Conservation (phyloP, 768 basidiomycete genomes). For the Podaxis rugospora region DNA sequence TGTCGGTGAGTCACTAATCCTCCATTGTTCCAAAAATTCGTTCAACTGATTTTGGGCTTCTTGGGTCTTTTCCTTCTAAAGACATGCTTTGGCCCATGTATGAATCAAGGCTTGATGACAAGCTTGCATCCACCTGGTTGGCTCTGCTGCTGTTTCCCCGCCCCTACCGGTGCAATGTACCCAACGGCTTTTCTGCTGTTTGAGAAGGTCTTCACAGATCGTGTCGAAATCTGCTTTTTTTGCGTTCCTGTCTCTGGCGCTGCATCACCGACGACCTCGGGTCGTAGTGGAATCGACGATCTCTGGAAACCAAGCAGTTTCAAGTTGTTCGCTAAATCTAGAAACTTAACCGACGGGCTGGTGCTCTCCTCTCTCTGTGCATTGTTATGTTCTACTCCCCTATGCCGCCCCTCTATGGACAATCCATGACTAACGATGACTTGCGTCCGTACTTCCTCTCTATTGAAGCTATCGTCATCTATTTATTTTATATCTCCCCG, state of each 20-base stretch:
- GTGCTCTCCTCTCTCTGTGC: neutral
- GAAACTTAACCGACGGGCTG: neutral
- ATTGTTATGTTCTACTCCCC: neutral
- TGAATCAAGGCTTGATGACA: conserved; percentile 4
- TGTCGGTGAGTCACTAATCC: conserved; percentile 1
- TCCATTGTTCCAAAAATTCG: neutral
- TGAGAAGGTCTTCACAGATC: neutral
- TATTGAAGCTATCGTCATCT: neutral
- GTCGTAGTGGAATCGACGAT: neutral
- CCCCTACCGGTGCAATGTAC: neutral
- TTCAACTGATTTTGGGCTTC: neutral
- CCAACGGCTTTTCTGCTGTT: neutral
- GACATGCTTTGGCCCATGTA: conserved; percentile 4
- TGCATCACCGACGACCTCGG: neutral
- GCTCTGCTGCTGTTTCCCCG: conserved; percentile 9
- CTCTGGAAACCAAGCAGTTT: neutral
- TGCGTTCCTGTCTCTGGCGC: neutral
- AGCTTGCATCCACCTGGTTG: neutral
- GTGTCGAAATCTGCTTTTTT: neutral
- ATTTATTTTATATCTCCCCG: neutral
- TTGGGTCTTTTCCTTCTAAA: neutral
- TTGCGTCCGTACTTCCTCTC: no score
- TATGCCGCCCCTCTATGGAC: neutral
- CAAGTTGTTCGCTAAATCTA: neutral
- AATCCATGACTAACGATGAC: neutral